A percentile compares a stretch with the other conserved stretches of the same genome.
Evolutionary conservation across 768 basidiomycete species (phyloP).

Genomic region (Tricholoma hemisulphureum): DNA sequence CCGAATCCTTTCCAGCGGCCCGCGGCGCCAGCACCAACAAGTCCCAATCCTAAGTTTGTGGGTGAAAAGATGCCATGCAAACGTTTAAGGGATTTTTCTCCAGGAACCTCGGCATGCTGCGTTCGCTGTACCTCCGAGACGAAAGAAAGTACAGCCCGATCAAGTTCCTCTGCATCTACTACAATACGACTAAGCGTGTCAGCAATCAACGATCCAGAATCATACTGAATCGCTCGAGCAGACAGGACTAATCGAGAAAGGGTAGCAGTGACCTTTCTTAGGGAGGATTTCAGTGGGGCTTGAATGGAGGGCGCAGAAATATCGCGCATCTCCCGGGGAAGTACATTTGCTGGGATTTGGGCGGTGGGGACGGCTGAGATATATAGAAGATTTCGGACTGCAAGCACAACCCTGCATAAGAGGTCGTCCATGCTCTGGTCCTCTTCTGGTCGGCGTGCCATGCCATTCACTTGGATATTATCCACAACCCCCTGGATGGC

Average conservation of each 20-base stretch:
- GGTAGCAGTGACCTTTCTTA: constrained; percentile 84
- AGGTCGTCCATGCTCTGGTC: constrained; percentile 59
- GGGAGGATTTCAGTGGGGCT: constrained; percentile 71
- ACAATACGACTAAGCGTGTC: constrained; percentile 72
- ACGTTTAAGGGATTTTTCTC: constrained; percentile 45
- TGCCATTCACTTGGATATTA: constrained; percentile 49
- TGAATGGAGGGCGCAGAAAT: constrained; percentile 44
- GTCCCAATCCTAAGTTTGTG: constrained; percentile 65
- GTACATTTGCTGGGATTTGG: constrained; percentile 57
- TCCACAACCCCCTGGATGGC: constrained; percentile 64
- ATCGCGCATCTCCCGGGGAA: constrained; percentile 50
- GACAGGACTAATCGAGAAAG: constrained; percentile 87
- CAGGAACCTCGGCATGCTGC: constrained; percentile 37
- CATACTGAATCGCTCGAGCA: constrained; percentile 85
- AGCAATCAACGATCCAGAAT: constrained; percentile 59
- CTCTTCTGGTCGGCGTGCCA: constrained; percentile 51
- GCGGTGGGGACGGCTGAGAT: constrained; percentile 57
- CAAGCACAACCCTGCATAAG: constrained; percentile 60
- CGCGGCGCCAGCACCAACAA: constrained; percentile 77
- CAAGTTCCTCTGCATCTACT: constrained; percentile 73
- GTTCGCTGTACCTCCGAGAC: constrained; percentile 66
- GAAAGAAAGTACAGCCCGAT: constrained; percentile 66
- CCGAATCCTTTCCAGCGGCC: constrained; percentile 86
- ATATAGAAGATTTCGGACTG: constrained; percentile 79
- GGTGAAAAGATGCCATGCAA: constrained; percentile 61